These are phyloP conservation scores for Monosporascus sp. DNA, from an alignment of 2,329 filamentous ascomycete genomes.

Conservation along the genomic window DNA sequence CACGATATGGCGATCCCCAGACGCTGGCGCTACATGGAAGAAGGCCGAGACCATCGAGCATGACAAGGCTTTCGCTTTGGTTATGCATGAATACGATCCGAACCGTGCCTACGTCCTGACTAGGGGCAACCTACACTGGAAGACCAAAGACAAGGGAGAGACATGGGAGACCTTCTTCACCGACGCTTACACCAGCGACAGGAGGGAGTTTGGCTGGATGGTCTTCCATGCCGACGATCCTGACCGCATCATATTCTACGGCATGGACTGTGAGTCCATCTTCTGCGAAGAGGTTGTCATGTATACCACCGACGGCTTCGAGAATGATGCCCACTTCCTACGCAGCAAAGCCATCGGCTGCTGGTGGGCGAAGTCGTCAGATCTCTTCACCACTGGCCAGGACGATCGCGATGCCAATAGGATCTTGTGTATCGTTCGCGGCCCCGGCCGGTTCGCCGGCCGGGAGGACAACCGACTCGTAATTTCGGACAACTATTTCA, in stretches of 20 bases:
- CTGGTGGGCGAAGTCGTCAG: slow-evolving; percentile 77
- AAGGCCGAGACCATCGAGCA: slow-evolving; percentile 58
- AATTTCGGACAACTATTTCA: slow-evolving; percentile 80
- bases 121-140: slow-evolving; percentile 64
- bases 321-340: slow-evolving; percentile 57
- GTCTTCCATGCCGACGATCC: slow-evolving; percentile 79
- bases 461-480: slow-evolving; percentile 72
- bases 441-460: slow-evolving; percentile 64
- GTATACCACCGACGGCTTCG: slow-evolving; percentile 86
- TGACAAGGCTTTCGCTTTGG: slow-evolving; percentile 55
- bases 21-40: slow-evolving; percentile 77
- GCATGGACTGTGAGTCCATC: slow-evolving; percentile 60
- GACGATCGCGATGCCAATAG: slow-evolving; percentile 61
- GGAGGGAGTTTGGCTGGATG: slow-evolving; percentile 46
- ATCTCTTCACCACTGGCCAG: slow-evolving; percentile 65
- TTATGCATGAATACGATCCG: slow-evolving; percentile 73
- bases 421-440: slow-evolving; percentile 69
- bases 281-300: slow-evolving; percentile 58
- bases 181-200: slow-evolving; percentile 49
- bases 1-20: slow-evolving; percentile 69
- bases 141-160: slow-evolving; percentile 76
- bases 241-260: slow-evolving; percentile 80
- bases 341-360: slow-evolving; percentile 68
- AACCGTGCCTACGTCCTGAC: slow-evolving; percentile 78
- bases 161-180: slow-evolving; percentile 73